Evolutionary conservation across 2,329 filamentous ascomycete species (phyloP).

Genomic region (Epichloe sibirici): DNA sequence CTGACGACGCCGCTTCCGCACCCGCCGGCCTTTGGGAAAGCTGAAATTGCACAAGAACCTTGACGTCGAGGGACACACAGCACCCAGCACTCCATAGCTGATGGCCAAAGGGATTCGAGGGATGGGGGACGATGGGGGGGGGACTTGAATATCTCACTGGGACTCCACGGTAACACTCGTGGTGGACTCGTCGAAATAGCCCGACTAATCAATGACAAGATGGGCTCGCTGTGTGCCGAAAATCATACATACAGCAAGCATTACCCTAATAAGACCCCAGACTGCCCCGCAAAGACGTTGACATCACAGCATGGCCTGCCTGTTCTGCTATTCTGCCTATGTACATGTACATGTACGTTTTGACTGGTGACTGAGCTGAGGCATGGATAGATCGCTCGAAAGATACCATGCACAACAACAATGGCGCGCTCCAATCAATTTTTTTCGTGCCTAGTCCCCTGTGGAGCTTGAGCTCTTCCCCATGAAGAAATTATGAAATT

Average conservation of each 20-base stretch:
- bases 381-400: neutral
- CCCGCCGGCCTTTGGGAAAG: neutral
- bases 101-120: too few species aligned
- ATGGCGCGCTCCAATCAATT: neutral
- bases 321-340: neutral
- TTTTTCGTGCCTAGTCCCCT: neutral
- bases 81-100: neutral
- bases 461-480: neutral
- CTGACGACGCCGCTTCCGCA: conserved; percentile 1
- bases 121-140: neutral
- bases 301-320: neutral
- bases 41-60: conserved; percentile 1
- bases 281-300: neutral
- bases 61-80: neutral
- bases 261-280: neutral
- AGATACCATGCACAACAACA: neutral
- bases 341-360: too few species aligned
- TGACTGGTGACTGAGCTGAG: neutral
- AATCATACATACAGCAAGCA: too few species aligned
- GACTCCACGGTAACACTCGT: neutral
- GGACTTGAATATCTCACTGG: neutral
- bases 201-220: neutral
- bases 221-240: neutral
- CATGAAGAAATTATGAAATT: neutral
- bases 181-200: neutral